Base-by-base conservation (phyloP, 164 flowering plant genomes). In the Vitis rotundifolia region DNA sequence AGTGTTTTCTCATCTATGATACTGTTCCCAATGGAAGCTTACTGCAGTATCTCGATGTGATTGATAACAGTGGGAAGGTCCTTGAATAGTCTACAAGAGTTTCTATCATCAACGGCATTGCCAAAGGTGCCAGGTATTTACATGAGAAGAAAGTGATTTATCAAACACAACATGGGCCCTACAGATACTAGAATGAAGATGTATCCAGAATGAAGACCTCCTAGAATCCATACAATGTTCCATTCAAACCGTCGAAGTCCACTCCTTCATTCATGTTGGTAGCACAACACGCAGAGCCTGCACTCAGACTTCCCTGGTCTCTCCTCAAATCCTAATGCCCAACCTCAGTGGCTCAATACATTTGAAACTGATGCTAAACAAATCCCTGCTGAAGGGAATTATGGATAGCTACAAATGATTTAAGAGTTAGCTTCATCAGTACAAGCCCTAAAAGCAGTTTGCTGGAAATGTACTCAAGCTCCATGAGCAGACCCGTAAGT, bases 261-360 rank as follows among this genome's bases (percentile, higher is more conserved):
- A 86, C 74, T 87, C 96, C 53, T 87, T 93, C 56, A 81, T 96
- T 72, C 98, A 96, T 76, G 97, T 97, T 58, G 99, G 99, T 66
- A 89, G 87, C 79, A 96, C 92, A 74, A 88, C 98, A 18, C 87
- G 85, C 29, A 71, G 66, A 26, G 86, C 94, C 14, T 96, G 97
- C 78, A 95, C 97, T 53, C 97, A 86, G 80, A 97, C 99, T 28
- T 92, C 93, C 22, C 94, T 96, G 44, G 84, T 92, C 49, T 92
- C 98, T 54, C 95, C 93, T 29, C 99, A 95, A 75, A 93, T 96
- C 63, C 88, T 97, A 71, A 93, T 96, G 92, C 98, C 99, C 9
- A 98, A 96, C 78, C 75, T 83, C 79, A 82, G 75, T 96, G 97
- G 98, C 89, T 96, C 18, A 75, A 80, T 69, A 83, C 85, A n/a